phyloP scores from a whole-genome alignment of 1,284 basidiomycete species.

The Apiotrichum mycotoxinovorans region DNA sequence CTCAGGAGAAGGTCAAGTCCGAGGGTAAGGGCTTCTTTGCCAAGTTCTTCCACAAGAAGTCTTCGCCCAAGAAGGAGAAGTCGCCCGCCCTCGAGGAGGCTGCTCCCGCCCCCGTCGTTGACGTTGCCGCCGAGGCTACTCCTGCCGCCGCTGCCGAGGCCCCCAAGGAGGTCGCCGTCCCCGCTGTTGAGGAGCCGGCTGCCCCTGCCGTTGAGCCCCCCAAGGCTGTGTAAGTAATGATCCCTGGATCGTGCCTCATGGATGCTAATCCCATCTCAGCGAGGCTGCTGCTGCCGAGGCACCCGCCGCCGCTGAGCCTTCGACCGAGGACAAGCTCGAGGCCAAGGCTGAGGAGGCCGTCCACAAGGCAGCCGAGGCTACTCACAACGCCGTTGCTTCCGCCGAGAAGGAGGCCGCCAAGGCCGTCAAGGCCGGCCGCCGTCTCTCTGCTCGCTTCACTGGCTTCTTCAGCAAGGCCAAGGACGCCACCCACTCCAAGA shows the following conservation, averaged over 20 bases:
- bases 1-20: slow-evolving; percentile 17
- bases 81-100: slow-evolving; percentile 4
- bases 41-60: slow-evolving; percentile 23
- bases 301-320: slow-evolving; percentile 12
- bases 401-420: slow-evolving; percentile 24
- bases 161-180: slow-evolving; percentile 9
- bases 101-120: background rate
- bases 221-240: slow-evolving; percentile 32
- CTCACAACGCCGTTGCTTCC: slow-evolving; percentile 6
- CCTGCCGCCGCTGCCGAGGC: slow-evolving; percentile 13
- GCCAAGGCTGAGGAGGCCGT: slow-evolving; percentile 9
- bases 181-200: slow-evolving; percentile 16
- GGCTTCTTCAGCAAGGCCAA: slow-evolving; percentile 40
- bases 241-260: background rate
- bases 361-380: slow-evolving; percentile 6
- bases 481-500: slow-evolving; percentile 19
- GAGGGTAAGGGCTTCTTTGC: slow-evolving; percentile 23
- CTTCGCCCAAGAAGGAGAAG: slow-evolving; percentile 13
- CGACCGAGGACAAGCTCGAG: background rate
- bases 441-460: slow-evolving; percentile 44
- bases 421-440: slow-evolving; percentile 39
- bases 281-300: slow-evolving; percentile 22
- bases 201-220: slow-evolving; percentile 23
- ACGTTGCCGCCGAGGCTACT: slow-evolving; percentile 6
- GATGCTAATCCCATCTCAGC: slow-evolving; percentile 9